Percentiles rank a stretch among this genome's conserved stretches.
These are phyloP conservation scores for Hypholoma sublateritium DNA, from an alignment of 768 basidiomycete genomes.

Conservation along the genomic window DNA sequence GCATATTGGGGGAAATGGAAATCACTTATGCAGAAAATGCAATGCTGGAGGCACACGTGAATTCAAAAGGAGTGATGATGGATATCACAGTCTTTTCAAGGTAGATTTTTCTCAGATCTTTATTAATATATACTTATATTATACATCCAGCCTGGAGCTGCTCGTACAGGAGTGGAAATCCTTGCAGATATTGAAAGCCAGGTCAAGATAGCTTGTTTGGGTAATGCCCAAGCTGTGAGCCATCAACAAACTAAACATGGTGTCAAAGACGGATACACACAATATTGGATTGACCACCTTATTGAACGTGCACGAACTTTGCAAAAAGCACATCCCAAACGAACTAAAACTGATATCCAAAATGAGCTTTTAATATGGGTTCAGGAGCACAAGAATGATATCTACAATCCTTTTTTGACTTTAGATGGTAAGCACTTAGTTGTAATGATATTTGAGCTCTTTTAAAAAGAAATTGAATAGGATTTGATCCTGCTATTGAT, in stretches of 20 bases:
- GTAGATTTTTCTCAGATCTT: constrained; percentile 12
- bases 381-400: constrained; percentile 13
- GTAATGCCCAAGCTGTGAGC: constrained; percentile 26
- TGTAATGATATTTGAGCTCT: no score
- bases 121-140: not conserved
- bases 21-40: constrained; percentile 40
- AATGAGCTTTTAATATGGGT: constrained; percentile 28
- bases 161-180: constrained; percentile 19
- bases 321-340: constrained; percentile 17
- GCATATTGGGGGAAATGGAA: constrained; percentile 41
- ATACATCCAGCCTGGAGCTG: constrained; percentile 19
- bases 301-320: constrained; percentile 18
- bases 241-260: constrained; percentile 31
- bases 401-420: constrained; percentile 32
- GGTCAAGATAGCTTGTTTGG: constrained; percentile 27
- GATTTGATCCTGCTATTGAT: constrained; percentile 29
- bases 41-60: constrained; percentile 32
- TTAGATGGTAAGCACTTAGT: no score
- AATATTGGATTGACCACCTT: constrained; percentile 36
- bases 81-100: constrained; percentile 34
- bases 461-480: constrained; percentile 13
- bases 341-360: constrained; percentile 18
- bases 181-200: constrained; percentile 27
- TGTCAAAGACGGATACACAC: constrained; percentile 38
- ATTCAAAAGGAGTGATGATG: constrained; percentile 28